These are phyloP conservation scores for Penicillium oxalicum DNA, from an alignment of 2,329 filamentous ascomycete species.

Conservation along the genomic window DNA sequence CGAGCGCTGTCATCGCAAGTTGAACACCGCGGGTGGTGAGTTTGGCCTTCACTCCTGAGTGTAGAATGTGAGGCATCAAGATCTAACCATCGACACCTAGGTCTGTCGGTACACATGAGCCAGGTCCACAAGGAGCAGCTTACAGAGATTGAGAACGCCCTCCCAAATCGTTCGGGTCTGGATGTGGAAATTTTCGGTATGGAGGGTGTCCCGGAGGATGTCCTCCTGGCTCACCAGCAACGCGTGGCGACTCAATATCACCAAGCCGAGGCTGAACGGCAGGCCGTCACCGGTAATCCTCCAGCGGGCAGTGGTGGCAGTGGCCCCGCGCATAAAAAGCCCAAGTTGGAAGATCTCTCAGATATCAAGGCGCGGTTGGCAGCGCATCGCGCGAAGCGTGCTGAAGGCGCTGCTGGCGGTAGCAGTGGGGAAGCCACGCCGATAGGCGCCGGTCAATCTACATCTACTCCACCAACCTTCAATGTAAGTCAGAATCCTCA, in stretches of 20 bases:
- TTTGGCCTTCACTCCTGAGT: conserved; percentile 5
- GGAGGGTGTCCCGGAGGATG: conserved; percentile 88
- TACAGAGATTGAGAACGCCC: conserved; percentile 81
- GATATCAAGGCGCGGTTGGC: conserved; percentile 76
- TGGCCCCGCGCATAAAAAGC: conserved; percentile 52
- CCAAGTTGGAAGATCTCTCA: conserved; percentile 66
- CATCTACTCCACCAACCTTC: conserved; percentile 44
- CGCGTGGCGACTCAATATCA: conserved; percentile 81
- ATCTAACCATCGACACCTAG: conserved; percentile 41
- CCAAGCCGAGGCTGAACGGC: conserved; percentile 74
- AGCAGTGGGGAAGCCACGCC: conserved; percentile 56
- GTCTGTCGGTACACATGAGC: conserved; percentile 93
- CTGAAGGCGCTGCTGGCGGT: conserved; percentile 53
- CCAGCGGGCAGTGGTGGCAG: conserved; percentile 54
- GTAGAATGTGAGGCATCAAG: neutral
- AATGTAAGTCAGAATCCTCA: conserved; percentile 52
- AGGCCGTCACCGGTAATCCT: conserved; percentile 77
- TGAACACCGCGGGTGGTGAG: conserved; percentile 92
- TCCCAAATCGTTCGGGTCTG: conserved; percentile 75
- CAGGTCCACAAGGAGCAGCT: conserved; percentile 96
- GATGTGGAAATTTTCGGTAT: conserved; percentile 97
- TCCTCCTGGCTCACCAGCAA: conserved; percentile 76
- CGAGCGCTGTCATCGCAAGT: conserved; percentile 75
- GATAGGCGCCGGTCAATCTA: conserved; percentile 42
- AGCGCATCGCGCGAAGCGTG: conserved; percentile 64